Base-by-base conservation (phyloP, 1,139 yeast species). In the Saccharomyces hybrid region DNA sequence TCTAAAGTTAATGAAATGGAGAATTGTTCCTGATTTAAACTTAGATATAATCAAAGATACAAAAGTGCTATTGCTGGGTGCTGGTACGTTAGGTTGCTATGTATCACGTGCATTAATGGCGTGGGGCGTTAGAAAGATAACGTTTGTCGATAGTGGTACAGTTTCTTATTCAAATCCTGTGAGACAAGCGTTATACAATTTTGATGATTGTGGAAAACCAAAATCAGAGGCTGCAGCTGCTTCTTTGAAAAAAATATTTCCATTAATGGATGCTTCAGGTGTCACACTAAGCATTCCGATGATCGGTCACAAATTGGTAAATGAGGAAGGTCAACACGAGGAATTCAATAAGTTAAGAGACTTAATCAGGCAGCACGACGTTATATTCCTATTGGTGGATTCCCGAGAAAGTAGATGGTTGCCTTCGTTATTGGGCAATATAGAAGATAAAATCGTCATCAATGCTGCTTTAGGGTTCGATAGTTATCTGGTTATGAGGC, bases 401-500 rank as follows among this genome's bases (percentile, higher is more conserved):
- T 89, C 97, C 3, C 77, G 99, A 54, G 99, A 93, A 67, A 82
- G 96, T 1, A 76, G 99, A 60, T 93, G 99, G 99, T 75, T 93
- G 8, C 99, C 99, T 0, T 87, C 98, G 0, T 82, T 91, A 0
- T 72, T 93, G 49, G 89, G 90, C 1, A 75, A 81, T 50, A 83
- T 84, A 1, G 74, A 78, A 64, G 69, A 77, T 52, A 93, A 93
- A 69, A 75, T 82, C 7, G 96, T 90, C 0, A 80, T 93, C 48
- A 93, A 91, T 70, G 96, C 96, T 0, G 99, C 99, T 0, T 74
- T 93, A 44, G 99, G 99, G 0, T 95, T 90, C 73, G 99, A 93
- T 64, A 84, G 95, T 58, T 93, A 83, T 66, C 75, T 95, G 53
- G 98, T 91, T 0, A 87, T 93, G 93, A 79, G 98, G 60, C 99